phyloP scores from a whole-genome alignment of 441 rosid species.

The Flueggea neowawraea region DNA sequence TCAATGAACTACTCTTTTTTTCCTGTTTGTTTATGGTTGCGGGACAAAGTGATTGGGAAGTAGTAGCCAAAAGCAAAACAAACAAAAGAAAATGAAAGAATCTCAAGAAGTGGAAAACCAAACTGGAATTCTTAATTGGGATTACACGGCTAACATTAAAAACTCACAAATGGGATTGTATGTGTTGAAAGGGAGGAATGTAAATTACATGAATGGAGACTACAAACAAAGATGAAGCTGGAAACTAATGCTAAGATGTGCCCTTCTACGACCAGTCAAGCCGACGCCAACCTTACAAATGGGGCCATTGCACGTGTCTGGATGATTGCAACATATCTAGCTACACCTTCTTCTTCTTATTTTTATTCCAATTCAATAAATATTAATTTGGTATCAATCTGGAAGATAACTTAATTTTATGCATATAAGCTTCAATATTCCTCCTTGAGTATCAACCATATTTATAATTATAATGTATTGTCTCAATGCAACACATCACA shows the following conservation, averaged over 20 bases:
- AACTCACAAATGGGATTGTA: not conserved
- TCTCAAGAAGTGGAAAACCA: slow-evolving; percentile 9
- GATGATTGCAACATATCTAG: slow-evolving; percentile 29
- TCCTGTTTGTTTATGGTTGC: too few relatives aligned
- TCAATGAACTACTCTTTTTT: too few relatives aligned
- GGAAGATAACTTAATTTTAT: slow-evolving; percentile 8
- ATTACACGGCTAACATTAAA: not conserved
- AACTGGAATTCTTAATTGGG: not conserved
- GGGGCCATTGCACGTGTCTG: slow-evolving; percentile 60
- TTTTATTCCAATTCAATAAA: not conserved
- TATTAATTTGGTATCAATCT: slow-evolving; percentile 13
- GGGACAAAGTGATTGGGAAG: not conserved
- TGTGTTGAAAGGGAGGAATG: not conserved
- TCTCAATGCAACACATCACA: too few relatives aligned
- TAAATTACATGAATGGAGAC: not conserved
- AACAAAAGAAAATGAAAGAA: slow-evolving; percentile 5
- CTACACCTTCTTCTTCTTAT: not conserved
- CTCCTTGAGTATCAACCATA: not conserved
- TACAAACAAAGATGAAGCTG: slow-evolving; percentile 16
- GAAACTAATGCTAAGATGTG: slow-evolving; percentile 24
- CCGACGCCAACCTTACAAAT: slow-evolving; percentile 35
- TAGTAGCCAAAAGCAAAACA: slow-evolving; percentile 1
- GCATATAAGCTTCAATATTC: too few relatives aligned
- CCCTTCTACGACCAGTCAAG: slow-evolving; percentile 40
- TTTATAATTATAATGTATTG: not conserved